Base-by-base conservation (phyloP, 371 early-diverging fungal genomes). In the Rhizopus delemar region DNA sequence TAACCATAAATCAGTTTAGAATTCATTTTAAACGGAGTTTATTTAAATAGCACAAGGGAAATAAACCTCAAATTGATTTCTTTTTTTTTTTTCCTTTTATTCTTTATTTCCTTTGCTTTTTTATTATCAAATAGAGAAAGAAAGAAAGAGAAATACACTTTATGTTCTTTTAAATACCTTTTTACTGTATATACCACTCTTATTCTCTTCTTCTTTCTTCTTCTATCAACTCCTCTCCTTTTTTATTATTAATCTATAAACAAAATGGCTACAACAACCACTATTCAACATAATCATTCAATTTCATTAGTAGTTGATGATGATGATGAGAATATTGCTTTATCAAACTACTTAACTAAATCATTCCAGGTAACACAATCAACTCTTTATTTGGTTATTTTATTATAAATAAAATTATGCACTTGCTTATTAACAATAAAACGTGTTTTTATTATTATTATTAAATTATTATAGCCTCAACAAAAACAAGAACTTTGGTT, bases 261-360 rank as follows among this genome's bases (percentile, higher is more conserved):
- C 22, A 38, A 12, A 28, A 8, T 35, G 38, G 15, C 34, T 32
- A 33, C 7, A 51, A 51, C 9, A 15, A 9, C 36, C 11, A 38
- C 51, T 35, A 15, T 51, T 7, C 38, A 51, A 38, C 34, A 51
- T 8, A 8, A 5, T 29, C 11, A 15, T 35, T 36, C 51, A 32
- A 51, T 38, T 35, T 35, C 36, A 35, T 48, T 29, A 29, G n/a
- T 7, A 48, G 5, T 29, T 4, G 59, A 64, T 46, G 69, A 22
- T 22, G 22, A 22, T 22, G 22, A 69, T 46, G 69, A 69, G 48
- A 62, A 66, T 51, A 51, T 69, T 55, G 65, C 60, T 36, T 54
- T 69, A 32, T 60, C 69, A 53, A 69, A 53, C 41, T 64, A 58
- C 46, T 32, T 69, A 29, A 58, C 69, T 9, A 48, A 41, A 31